A percentile compares a stretch with the other conserved stretches of the same genome.
phyloP scores from a whole-genome alignment of 2,329 filamentous ascomycete genomes.

The Didymellaceae sp. region DNA sequence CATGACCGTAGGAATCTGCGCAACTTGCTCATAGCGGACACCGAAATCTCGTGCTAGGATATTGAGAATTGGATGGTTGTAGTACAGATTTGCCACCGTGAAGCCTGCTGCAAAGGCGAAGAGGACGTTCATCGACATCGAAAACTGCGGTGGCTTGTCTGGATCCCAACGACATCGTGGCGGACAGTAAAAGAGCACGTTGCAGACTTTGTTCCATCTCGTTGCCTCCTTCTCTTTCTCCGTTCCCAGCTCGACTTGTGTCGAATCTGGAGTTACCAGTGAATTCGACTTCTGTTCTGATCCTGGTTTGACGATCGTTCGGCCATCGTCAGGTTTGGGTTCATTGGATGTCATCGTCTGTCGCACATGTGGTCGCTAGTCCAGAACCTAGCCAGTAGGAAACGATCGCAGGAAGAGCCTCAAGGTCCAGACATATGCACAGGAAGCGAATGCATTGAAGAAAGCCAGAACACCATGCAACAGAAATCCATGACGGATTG shows the following conservation, averaged over 20 bases:
- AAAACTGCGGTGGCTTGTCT: slow-evolving; percentile 70
- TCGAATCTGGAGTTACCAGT: background rate
- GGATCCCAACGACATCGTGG: slow-evolving; percentile 72
- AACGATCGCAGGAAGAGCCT: background rate
- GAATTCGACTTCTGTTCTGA: slow-evolving; percentile 1
- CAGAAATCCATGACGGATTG: slow-evolving; percentile 21
- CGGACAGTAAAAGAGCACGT: slow-evolving; percentile 64
- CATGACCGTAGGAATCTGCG: slow-evolving; percentile 74
- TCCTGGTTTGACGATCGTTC: background rate
- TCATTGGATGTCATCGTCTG: slow-evolving; percentile 9
- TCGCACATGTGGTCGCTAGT: background rate
- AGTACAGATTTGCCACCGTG: slow-evolving; percentile 82
- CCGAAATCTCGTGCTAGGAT: slow-evolving; percentile 74
- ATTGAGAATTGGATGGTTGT: slow-evolving; percentile 80
- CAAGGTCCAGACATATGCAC: background rate
- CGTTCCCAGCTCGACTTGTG: background rate
- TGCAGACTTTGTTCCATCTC: slow-evolving; percentile 31
- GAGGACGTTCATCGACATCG: slow-evolving; percentile 70
- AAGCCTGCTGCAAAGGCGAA: slow-evolving; percentile 74
- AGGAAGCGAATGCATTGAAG: slow-evolving; percentile 2
- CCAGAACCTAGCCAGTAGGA: slow-evolving; percentile 4
- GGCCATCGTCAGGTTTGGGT: slow-evolving; percentile 2
- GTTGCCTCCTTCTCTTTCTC: slow-evolving; percentile 9
- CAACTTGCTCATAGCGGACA: slow-evolving; percentile 71
- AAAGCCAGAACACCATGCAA: background rate